phyloP scores from a whole-genome alignment of 23 red algal genomes.

The Gracilariopsis chorda region DNA sequence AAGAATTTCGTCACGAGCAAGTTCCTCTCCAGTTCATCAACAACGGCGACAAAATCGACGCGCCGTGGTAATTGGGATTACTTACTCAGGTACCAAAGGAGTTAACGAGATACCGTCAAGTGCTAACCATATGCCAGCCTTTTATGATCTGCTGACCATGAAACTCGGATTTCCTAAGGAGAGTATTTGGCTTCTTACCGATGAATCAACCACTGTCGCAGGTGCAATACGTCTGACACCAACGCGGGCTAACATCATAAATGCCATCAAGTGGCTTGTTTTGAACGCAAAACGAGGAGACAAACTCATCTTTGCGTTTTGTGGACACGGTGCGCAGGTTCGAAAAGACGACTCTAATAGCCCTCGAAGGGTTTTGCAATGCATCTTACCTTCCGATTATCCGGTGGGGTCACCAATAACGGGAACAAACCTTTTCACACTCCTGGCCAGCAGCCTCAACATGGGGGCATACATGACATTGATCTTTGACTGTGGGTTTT shows the following conservation, averaged over 20 bases:
- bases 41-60: not conserved
- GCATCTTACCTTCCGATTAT: constrained; percentile 52
- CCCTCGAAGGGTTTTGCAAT: not conserved
- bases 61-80: not conserved
- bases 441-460: not conserved
- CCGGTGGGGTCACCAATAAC: not conserved
- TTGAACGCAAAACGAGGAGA: not conserved
- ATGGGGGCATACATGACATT: constrained; percentile 8
- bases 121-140: not conserved
- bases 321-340: not conserved
- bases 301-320: constrained; percentile 37
- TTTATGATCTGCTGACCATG: constrained; percentile 21
- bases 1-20: not conserved
- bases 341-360: not conserved
- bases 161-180: constrained; percentile 24
- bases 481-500: constrained; percentile 41
- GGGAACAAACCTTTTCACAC: not conserved
- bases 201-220: constrained; percentile 14
- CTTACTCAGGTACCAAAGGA: not conserved
- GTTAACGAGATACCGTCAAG: not conserved
- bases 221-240: constrained; percentile 22
- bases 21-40: not conserved
- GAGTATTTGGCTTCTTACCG: constrained; percentile 37
- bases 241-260: constrained; percentile 31
- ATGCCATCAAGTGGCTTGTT: constrained; percentile 35